These are phyloP conservation scores for Silene coronaria DNA, from an alignment of 179 eudicot species.

Conservation along the genomic window DNA sequence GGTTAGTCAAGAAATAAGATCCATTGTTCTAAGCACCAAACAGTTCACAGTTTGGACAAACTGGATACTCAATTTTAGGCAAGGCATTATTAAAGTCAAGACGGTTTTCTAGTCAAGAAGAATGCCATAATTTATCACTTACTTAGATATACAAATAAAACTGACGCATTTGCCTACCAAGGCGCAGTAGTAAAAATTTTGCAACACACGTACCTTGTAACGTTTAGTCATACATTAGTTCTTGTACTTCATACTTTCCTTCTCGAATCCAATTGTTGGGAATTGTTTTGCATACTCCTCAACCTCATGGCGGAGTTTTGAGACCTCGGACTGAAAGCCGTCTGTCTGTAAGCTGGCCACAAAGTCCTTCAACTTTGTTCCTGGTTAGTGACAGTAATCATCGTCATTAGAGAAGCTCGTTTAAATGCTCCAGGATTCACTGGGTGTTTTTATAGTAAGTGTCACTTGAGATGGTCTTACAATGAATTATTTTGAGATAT, in stretches of 20 bases:
- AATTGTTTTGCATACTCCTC: slow-evolving; percentile 95
- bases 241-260: slow-evolving; percentile 90
- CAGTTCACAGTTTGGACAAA: neutral
- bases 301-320: slow-evolving; percentile 69
- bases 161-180: neutral
- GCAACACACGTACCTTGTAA: slow-evolving; percentile 12
- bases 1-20: too few relatives aligned
- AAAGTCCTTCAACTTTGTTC: slow-evolving; percentile 94
- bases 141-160: neutral
- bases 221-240: slow-evolving; percentile 26
- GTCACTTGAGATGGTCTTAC: neutral
- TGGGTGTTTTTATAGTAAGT: too few relatives aligned
- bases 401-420: neutral
- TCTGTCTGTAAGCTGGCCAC: slow-evolving; percentile 59
- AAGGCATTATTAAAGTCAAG: neutral
- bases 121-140: neutral
- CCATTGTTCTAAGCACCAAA: neutral
- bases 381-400: slow-evolving; percentile 31
- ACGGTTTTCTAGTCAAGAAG: neutral
- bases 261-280: slow-evolving; percentile 91
- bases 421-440: neutral
- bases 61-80: neutral
- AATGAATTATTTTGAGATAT: neutral
- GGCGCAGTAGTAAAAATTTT: neutral
- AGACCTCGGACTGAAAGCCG: slow-evolving; percentile 58